Base-by-base conservation (phyloP, 2,329 filamentous ascomycete species). In the Daldinia eschscholtzii region DNA sequence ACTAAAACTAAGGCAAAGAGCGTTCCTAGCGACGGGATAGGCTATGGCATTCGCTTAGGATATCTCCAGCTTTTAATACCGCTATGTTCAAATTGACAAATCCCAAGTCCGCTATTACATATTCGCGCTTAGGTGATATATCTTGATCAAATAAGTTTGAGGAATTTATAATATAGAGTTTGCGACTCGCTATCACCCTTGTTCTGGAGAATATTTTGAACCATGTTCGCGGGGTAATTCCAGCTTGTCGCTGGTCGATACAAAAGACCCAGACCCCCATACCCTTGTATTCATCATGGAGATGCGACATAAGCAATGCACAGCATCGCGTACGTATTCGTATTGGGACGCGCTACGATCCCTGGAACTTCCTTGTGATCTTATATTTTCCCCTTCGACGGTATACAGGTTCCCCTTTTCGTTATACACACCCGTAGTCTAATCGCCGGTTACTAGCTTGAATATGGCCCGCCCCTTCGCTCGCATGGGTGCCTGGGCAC, bases 241-340 rank as follows among this genome's bases (percentile, higher is more conserved):
- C 23, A n/a, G 46, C 46, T 50, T 12, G 20, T 30, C 26, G 26
- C 20, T 13, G 4, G 23, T 48, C 6, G 13, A 46, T 23, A 26
- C 18, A 23, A 23, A 26, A 26, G 42, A 26, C 18, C 39, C 18
- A 23, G 4, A 18, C 6, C 6, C 35, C 13, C 15, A 6, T 41
- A 13, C 35, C 35, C 35, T 37, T n/a, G 39, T 18, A 13, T 41
- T 41, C 5, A 41, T 4, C 39, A n/a, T n/a, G n/a, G 39, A 18
- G 39, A 41, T 41, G 39, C 39, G 12, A 18, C 15, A 13, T 46
- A 12, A 26, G 2, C 20, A 28, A 28, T 28, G 30, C 30, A 26
- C 46, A 30, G 12, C 26, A 30, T 50, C 46, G 46, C 46, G 46
- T 50, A 50, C 46, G 46, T 50, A 50, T 50, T 50, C 46, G 46